A percentile compares a stretch with the other conserved stretches of the same genome.
phyloP scores from a whole-genome alignment of 257 asterid species.

The Petunia axillaris region DNA sequence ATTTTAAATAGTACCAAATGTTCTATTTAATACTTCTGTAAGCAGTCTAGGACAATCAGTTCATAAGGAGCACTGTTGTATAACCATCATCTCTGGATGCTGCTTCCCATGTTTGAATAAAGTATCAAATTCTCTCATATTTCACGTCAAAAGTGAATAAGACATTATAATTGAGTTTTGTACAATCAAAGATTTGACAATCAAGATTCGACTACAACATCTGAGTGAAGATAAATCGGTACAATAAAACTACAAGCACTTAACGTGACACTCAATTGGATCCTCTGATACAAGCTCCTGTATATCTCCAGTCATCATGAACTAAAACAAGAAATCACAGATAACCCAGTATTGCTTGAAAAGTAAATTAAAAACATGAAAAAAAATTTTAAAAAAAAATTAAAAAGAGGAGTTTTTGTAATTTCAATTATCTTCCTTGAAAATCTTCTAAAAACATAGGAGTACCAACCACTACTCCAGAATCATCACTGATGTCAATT shows the following conservation, averaged over 20 bases:
- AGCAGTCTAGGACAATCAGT: neutral
- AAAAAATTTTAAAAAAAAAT: neutral
- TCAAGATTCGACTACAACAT: neutral
- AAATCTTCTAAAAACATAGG: conserved; percentile 69
- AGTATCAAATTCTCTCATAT: neutral
- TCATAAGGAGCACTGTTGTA: neutral
- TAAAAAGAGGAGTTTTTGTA: neutral
- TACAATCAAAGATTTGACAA: neutral
- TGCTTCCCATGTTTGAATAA: neutral
- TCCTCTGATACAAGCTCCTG: conserved; percentile 14
- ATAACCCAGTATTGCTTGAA: conserved; percentile 27
- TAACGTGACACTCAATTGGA: conserved; percentile 13
- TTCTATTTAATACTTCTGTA: neutral
- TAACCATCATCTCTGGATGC: neutral
- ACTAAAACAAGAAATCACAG: conserved; percentile 23
- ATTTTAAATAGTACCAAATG: neutral
- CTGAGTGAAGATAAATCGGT: conserved; percentile 9
- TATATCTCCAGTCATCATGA: conserved; percentile 20
- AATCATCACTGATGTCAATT: conserved; percentile 65
- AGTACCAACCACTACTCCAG: conserved; percentile 70
- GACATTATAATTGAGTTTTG: neutral
- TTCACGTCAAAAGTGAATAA: neutral
- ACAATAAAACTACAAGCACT: neutral
- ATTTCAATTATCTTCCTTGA: conserved; percentile 59
- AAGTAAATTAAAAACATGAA: conserved; percentile 28